Percentiles rank a stretch among this genome's conserved stretches.
Conservation (phyloP, 805 yeast genomes). For the Candida arabinofermentans region DNA sequence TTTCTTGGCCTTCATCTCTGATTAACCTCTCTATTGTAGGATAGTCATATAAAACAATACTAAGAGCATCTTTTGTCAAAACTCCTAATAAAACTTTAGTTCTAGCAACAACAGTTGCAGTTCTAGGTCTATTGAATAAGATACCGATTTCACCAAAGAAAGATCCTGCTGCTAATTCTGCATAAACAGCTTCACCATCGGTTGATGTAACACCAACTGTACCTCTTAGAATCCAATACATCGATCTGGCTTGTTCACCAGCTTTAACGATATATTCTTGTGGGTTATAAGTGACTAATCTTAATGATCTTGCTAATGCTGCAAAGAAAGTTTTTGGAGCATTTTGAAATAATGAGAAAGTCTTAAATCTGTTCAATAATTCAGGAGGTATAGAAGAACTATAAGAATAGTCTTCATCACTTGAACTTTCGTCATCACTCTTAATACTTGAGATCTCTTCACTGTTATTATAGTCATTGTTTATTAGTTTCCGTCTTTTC, state of each 20-base stretch:
- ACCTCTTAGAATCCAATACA: constrained; percentile 79
- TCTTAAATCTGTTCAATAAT: constrained; percentile 47
- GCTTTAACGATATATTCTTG: constrained; percentile 65
- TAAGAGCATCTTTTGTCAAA: constrained; percentile 59
- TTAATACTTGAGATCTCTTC: constrained; percentile 1
- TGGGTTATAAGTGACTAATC: constrained; percentile 58
- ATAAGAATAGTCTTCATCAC: constrained; percentile 19
- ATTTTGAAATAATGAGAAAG: constrained; percentile 60
- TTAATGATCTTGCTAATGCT: constrained; percentile 53
- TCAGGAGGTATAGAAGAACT: constrained; percentile 44
- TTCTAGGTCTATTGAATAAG: constrained; percentile 67
- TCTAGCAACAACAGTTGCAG: constrained; percentile 73
- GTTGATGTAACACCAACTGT: constrained; percentile 72
- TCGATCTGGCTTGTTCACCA: constrained; percentile 70
- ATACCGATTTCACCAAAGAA: constrained; percentile 82
- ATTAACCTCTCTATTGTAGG: constrained; percentile 65
- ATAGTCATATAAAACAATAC: constrained; percentile 54
- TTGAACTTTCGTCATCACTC: constrained; percentile 25
- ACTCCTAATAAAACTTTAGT: constrained; percentile 66
- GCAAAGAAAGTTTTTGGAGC: constrained; percentile 66
- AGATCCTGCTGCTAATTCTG: constrained; percentile 64
- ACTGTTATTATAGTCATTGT: not conserved
- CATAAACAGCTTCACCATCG: constrained; percentile 73
- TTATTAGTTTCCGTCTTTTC: not conserved
- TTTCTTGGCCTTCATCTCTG: constrained; percentile 75